A percentile compares a stretch with the other conserved stretches of the same genome.
phyloP scores from a whole-genome alignment of 129 eudicot genomes.

The Calendula officinalis region DNA sequence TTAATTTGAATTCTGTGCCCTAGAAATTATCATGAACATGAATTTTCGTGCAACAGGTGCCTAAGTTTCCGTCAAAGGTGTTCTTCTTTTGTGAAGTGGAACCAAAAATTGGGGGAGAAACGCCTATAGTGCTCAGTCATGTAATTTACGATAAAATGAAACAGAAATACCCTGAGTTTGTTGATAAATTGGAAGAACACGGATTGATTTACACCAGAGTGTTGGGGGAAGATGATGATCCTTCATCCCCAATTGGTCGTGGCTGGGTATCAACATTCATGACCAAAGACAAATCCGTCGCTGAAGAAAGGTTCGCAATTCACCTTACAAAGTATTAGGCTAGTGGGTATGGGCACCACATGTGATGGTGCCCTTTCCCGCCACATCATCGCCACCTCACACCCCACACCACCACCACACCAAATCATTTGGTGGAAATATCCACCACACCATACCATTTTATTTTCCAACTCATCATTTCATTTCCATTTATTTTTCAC shows the following conservation, averaged over 20 bases:
- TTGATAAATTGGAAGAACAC: constrained; percentile 63
- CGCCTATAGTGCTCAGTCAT: constrained; percentile 94
- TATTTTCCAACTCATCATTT: no score
- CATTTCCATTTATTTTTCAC: no score
- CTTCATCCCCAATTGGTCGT: constrained; percentile 93
- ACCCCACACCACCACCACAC: no score
- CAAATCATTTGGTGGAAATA: no score
- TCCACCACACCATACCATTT: no score
- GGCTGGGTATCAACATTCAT: constrained; percentile 95
- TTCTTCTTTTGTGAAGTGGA: constrained; percentile 95
- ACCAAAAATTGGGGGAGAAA: constrained; percentile 89
- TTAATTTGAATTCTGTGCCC: constrained; percentile 2
- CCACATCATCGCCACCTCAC: no score
- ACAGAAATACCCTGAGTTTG: constrained; percentile 73
- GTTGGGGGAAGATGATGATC: constrained; percentile 87
- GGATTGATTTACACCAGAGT: constrained; percentile 79
- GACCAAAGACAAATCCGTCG: constrained; percentile 78
- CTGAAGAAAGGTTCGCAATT: constrained; percentile 76
- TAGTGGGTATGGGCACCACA: no score
- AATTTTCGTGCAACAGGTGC: constrained; percentile 48
- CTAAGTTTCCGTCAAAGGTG: constrained; percentile 80
- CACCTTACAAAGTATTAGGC: no score
- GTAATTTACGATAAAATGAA: constrained; percentile 81
- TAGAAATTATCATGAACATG: not conserved
- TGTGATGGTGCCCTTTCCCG: no score